Percentiles rank a stretch among this genome's conserved stretches.
These are phyloP conservation scores for Patellaria atrata DNA, from an alignment of 495 filamentous ascomycete species.

Conservation along the genomic window DNA sequence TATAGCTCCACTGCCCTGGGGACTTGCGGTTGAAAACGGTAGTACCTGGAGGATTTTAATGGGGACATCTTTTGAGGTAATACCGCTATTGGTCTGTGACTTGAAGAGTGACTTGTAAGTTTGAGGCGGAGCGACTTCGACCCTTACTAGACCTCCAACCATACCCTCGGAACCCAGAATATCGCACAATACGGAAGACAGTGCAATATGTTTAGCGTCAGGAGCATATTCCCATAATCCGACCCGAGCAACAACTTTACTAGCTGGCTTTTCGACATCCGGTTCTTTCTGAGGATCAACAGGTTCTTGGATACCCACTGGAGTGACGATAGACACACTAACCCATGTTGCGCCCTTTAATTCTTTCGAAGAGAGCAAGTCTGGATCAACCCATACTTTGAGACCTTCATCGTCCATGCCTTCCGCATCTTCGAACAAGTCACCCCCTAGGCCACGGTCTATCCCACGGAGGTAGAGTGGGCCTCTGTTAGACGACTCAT, in stretches of 20 bases:
- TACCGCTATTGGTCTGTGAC: conserved; percentile 14
- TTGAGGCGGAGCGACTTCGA: conserved; percentile 58
- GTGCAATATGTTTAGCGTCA: conserved; percentile 56
- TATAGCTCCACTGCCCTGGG: conserved; percentile 45
- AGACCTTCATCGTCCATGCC: conserved; percentile 44
- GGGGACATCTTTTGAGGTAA: conserved; percentile 23
- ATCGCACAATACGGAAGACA: conserved; percentile 62
- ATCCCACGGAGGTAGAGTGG: conserved; percentile 50
- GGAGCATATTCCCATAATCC: conserved; percentile 75
- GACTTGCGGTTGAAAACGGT: conserved; percentile 49
- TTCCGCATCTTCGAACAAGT: conserved; percentile 58
- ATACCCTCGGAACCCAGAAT: conserved; percentile 53
- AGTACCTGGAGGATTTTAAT: conserved; percentile 49
- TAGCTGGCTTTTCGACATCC: conserved; percentile 45
- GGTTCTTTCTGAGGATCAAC: conserved; percentile 51
- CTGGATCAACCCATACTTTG: conserved; percentile 70
- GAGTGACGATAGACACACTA: conserved; percentile 61
- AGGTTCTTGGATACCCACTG: conserved; percentile 60
- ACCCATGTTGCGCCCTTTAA: conserved; percentile 61
- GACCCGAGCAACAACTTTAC: conserved; percentile 62
- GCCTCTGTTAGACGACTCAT: conserved; percentile 20
- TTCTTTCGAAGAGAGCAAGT: conserved; percentile 49
- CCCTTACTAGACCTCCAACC: conserved; percentile 73
- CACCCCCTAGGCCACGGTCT: conserved; percentile 45
- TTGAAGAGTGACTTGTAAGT: conserved; percentile 36